phyloP scores from a whole-genome alignment of 805 yeast species.

The Kazachstania psychrophila region DNA sequence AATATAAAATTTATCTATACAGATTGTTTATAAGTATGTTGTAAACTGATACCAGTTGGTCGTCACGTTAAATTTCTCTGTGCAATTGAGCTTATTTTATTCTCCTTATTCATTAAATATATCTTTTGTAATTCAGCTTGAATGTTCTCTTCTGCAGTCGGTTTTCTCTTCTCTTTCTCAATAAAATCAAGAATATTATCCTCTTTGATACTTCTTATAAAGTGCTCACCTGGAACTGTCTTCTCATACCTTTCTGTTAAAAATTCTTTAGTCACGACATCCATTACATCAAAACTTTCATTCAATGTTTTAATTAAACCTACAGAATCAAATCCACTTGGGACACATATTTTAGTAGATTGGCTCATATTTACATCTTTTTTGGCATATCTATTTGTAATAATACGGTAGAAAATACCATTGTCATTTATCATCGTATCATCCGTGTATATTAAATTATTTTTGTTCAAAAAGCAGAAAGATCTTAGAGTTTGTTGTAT shows the following conservation, averaged over 20 bases:
- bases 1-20: no score
- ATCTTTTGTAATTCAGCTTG: no score
- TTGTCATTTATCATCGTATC: neutral
- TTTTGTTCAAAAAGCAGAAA: conserved; percentile 9
- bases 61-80: no score
- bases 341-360: conserved; percentile 31
- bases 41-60: no score
- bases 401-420: neutral
- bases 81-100: no score
- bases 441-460: neutral
- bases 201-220: no score
- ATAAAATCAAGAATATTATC: no score
- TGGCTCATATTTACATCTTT: conserved; percentile 10
- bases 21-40: no score
- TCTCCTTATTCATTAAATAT: no score
- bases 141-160: no score
- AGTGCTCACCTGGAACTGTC: neutral
- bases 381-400: conserved; percentile 3
- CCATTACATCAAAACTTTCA: conserved; percentile 26
- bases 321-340: conserved; percentile 44
- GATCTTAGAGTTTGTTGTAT: conserved; percentile 20
- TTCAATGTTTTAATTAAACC: conserved; percentile 37
- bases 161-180: no score
- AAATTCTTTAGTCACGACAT: neutral
- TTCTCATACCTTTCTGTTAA: neutral